Evolutionary conservation across 2,329 filamentous ascomycete species (phyloP).

Genomic region (Hypoxylon sp.): DNA sequence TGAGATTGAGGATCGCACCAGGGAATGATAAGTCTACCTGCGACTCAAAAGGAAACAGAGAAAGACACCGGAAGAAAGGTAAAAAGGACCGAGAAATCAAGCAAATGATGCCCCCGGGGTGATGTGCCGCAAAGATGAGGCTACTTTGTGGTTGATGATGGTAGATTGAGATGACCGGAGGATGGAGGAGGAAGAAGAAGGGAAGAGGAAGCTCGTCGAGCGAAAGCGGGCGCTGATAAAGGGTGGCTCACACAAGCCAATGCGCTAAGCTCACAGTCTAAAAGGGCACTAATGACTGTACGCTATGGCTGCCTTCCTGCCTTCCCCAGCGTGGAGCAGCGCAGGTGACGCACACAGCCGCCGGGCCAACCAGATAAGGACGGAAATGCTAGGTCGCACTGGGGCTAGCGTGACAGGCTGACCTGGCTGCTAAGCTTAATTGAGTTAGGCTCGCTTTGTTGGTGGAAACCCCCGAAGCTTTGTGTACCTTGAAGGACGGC

Average conservation of each 20-base stretch:
- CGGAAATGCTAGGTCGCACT: conserved; percentile 38
- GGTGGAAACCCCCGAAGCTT: conserved; percentile 32
- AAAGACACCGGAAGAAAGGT: conserved; percentile 47
- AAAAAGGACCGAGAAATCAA: conserved; percentile 46
- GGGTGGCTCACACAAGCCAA: conserved; percentile 32
- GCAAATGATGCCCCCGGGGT: conserved; percentile 48
- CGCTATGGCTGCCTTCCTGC: conserved; percentile 33
- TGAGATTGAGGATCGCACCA: conserved; percentile 41
- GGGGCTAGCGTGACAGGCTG: conserved; percentile 39
- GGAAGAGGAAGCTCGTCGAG: conserved; percentile 51
- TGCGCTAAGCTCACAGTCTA: conserved; percentile 36
- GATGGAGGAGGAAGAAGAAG: conserved; percentile 50
- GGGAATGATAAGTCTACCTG: conserved; percentile 58
- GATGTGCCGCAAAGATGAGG: conserved; percentile 46
- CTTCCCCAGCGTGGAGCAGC: conserved; percentile 51
- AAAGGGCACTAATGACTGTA: conserved; percentile 30
- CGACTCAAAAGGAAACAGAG: conserved; percentile 54
- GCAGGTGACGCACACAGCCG: conserved; percentile 55
- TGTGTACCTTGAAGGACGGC: conserved; percentile 30
- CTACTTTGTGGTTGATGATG: conserved; percentile 51
- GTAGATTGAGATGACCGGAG: conserved; percentile 47
- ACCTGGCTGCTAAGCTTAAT: conserved; percentile 27
- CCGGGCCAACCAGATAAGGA: conserved; percentile 46
- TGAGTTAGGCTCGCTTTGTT: conserved; percentile 10
- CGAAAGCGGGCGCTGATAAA: conserved; percentile 51